A percentile compares a stretch with the other conserved stretches of the same genome.
Evolutionary conservation across 108 stramenopile genomes (phyloP).

Genomic region (Cyclostephanos tholiformis): DNA sequence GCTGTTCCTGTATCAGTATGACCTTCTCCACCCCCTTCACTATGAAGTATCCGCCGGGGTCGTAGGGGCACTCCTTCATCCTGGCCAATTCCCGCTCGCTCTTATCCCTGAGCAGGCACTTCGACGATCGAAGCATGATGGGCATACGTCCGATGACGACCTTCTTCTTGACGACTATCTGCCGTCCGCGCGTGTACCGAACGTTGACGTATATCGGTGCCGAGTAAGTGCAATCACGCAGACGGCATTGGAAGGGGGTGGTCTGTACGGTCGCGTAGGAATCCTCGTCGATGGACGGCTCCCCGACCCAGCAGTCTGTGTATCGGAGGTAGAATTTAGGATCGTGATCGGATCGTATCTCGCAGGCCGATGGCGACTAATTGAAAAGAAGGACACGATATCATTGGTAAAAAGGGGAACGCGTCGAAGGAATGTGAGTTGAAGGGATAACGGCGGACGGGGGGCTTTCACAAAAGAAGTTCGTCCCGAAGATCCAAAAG

Average conservation of each 20-base stretch:
- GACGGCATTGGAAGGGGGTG: constrained; percentile 96
- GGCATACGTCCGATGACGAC: constrained; percentile 89
- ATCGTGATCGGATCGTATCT: constrained; percentile 93
- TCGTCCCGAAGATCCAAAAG: background rate
- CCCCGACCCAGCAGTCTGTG: constrained; percentile 95
- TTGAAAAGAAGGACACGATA: background rate
- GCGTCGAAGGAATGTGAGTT: background rate
- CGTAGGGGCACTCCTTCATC: constrained; percentile 98
- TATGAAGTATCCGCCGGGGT: constrained; percentile 99
- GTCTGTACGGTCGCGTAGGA: constrained; percentile 74
- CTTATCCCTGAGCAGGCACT: constrained; percentile 89
- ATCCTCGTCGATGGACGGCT: constrained; percentile 93
- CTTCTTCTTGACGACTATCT: constrained; percentile 91
- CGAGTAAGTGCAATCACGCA: constrained; percentile 97
- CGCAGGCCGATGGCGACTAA: constrained; percentile 77
- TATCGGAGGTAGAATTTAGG: constrained; percentile 95
- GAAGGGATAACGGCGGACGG: background rate
- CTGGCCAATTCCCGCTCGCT: constrained; percentile 84
- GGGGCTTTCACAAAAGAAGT: background rate
- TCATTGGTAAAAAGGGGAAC: too few species aligned
- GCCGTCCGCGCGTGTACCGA: constrained; percentile 91
- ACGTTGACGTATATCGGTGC: constrained; percentile 98
- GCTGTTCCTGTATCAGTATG: constrained; percentile 98
- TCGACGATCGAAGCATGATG: constrained; percentile 94
- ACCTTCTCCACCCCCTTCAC: constrained; percentile 98